These are phyloP conservation scores for Mycena belliarum DNA, from an alignment of 768 basidiomycete genomes.

Conservation along the genomic window DNA sequence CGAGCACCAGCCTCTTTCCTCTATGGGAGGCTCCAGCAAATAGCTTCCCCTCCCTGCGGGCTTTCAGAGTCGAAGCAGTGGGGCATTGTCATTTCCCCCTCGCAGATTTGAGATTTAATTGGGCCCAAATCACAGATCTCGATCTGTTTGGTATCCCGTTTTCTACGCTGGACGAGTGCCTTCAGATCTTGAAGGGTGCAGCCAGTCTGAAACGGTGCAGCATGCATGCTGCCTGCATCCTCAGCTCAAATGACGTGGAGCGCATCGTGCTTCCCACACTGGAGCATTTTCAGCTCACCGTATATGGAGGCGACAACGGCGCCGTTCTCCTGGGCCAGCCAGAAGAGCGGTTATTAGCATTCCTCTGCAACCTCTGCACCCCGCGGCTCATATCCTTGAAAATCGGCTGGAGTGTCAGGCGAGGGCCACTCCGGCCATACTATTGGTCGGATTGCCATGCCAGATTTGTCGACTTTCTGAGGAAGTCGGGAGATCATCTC, in stretches of 20 bases:
- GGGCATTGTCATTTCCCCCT: slow-evolving; percentile 29
- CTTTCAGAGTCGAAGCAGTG: slow-evolving; percentile 33
- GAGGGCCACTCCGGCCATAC: background rate
- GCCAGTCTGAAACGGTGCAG: slow-evolving; percentile 33
- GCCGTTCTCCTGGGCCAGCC: slow-evolving; percentile 10
- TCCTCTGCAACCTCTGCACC: slow-evolving; percentile 34
- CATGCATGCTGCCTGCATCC: slow-evolving; percentile 33
- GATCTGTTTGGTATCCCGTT: slow-evolving; percentile 37
- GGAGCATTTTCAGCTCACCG: slow-evolving; percentile 33
- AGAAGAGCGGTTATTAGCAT: slow-evolving; percentile 29
- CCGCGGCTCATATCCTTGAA: slow-evolving; percentile 32
- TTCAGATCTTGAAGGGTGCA: slow-evolving; percentile 34
- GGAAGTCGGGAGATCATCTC: slow-evolving; percentile 29
- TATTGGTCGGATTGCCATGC: slow-evolving; percentile 7
- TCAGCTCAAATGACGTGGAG: slow-evolving; percentile 17
- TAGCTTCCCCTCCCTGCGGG: slow-evolving; percentile 31
- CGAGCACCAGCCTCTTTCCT: slow-evolving; percentile 28
- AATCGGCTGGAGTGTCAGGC: slow-evolving; percentile 33
- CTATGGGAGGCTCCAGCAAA: slow-evolving; percentile 26
- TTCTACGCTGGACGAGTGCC: slow-evolving; percentile 38
- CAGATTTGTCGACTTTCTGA: slow-evolving; percentile 10
- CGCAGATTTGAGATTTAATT: slow-evolving; percentile 33
- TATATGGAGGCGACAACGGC: slow-evolving; percentile 27
- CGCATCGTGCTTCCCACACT: slow-evolving; percentile 31
- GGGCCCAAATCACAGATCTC: slow-evolving; percentile 40